Percentiles rank a stretch among this genome's conserved stretches.
These are phyloP conservation scores for Soucietia sequanensis DNA, from an alignment of 805 yeast species.

Conservation along the genomic window DNA sequence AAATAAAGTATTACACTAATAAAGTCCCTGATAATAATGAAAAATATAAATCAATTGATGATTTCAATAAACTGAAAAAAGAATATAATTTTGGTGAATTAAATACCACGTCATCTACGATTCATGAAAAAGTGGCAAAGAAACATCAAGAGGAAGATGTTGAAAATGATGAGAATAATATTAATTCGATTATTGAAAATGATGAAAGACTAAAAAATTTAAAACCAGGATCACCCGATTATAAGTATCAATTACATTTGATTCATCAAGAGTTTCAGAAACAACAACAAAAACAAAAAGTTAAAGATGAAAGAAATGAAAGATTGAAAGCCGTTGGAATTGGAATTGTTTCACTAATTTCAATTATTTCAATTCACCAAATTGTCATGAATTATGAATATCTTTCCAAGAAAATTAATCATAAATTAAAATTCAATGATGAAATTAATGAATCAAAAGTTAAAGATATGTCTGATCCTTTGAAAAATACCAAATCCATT, in stretches of 20 bases:
- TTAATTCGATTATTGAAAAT: conserved; percentile 23
- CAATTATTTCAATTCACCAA: conserved; percentile 41
- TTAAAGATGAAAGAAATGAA: conserved; percentile 40
- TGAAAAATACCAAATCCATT: conserved; percentile 24
- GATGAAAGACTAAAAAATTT: conserved; percentile 31
- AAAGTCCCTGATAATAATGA: no score
- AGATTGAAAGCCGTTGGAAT: conserved; percentile 43
- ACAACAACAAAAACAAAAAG: conserved; percentile 24
- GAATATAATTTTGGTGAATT: conserved; percentile 24
- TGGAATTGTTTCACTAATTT: conserved; percentile 42
- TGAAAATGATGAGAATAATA: conserved; percentile 10
- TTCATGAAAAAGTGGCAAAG: conserved; percentile 3
- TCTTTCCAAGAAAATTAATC: conserved; percentile 32
- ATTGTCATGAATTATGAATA: conserved; percentile 41
- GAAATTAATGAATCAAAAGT: conserved; percentile 39
- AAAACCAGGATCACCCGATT: conserved; percentile 33
- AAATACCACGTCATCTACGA: neutral
- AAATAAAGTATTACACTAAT: no score
- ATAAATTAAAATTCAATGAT: conserved; percentile 27
- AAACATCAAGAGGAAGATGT: conserved; percentile 12
- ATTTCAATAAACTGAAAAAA: conserved; percentile 36
- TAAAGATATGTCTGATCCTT: conserved; percentile 29
- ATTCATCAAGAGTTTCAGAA: conserved; percentile 26
- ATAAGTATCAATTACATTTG: conserved; percentile 27
- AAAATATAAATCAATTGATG: conserved; percentile 24